A percentile compares a stretch with the other conserved stretches of the same genome.
Conservation (phyloP, 1,139 yeast genomes). For the Hansenula lynferdii region DNA sequence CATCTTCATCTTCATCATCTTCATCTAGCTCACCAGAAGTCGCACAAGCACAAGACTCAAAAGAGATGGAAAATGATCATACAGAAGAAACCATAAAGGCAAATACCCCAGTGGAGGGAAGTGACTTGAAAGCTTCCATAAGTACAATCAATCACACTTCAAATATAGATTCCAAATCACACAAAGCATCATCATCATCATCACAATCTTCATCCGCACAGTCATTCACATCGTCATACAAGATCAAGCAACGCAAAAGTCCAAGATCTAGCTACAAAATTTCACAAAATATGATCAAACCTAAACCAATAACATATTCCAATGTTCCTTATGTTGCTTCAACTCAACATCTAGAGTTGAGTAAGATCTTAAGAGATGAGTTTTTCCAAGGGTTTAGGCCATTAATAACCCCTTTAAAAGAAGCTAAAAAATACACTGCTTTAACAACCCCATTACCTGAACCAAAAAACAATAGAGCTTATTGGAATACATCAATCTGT, state of each 20-base stretch:
- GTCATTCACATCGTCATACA: background rate
- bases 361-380: slow-evolving; percentile 13
- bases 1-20: background rate
- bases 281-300: background rate
- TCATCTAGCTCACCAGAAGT: background rate
- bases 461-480: slow-evolving; percentile 1
- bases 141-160: background rate
- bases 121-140: background rate
- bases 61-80: background rate
- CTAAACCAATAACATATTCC: background rate
- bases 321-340: slow-evolving; percentile 19
- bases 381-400: slow-evolving; percentile 22
- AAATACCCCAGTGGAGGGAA: background rate
- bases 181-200: background rate
- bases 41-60: background rate
- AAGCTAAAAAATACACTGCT: slow-evolving; percentile 10
- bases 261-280: background rate
- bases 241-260: background rate
- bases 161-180: background rate
- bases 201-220: background rate
- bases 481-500: slow-evolving; percentile 21
- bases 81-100: background rate
- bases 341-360: slow-evolving; percentile 17
- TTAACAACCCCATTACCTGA: slow-evolving; percentile 17
- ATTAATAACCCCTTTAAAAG: slow-evolving; percentile 17